A percentile compares a stretch with the other conserved stretches of the same genome.
phyloP scores from a whole-genome alignment of 2,329 filamentous ascomycete genomes.

The Coniosporium tulheliwenetii region DNA sequence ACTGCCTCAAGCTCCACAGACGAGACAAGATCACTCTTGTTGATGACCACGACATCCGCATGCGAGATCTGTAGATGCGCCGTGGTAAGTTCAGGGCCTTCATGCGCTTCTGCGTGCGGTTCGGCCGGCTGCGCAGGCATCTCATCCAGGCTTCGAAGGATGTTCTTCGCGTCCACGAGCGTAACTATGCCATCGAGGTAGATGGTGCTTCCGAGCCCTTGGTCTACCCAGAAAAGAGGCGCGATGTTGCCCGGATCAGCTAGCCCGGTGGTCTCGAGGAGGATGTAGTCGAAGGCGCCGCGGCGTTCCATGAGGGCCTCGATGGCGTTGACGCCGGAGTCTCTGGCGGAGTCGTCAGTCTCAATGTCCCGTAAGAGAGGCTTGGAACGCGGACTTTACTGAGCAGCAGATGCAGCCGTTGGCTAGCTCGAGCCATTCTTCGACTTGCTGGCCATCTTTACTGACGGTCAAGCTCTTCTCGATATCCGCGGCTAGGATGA shows the following conservation, averaged over 20 bases:
- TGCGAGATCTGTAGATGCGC: constrained; percentile 95
- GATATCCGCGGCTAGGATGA: constrained; percentile 66
- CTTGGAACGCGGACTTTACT: constrained; percentile 50
- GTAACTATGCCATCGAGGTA: constrained; percentile 96
- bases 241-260: constrained; percentile 93
- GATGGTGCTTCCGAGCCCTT: constrained; percentile 85
- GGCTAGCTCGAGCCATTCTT: constrained; percentile 90
- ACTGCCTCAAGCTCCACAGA: constrained; percentile 53
- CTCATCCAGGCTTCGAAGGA: constrained; percentile 68
- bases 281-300: constrained; percentile 91
- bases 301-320: constrained; percentile 91
- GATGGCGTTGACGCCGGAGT: constrained; percentile 84
- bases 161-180: constrained; percentile 87
- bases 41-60: constrained; percentile 86
- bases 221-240: constrained; percentile 94
- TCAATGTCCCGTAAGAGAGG: background rate
- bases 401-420: constrained; percentile 98
- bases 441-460: constrained; percentile 64
- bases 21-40: constrained; percentile 78
- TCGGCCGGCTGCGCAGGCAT: constrained; percentile 21
- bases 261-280: constrained; percentile 88
- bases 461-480: constrained; percentile 91
- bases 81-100: constrained; percentile 65
- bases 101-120: constrained; percentile 30
- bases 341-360: constrained; percentile 34